Conservation (phyloP, 768 basidiomycete genomes). For the Kwoniella europaea region DNA sequence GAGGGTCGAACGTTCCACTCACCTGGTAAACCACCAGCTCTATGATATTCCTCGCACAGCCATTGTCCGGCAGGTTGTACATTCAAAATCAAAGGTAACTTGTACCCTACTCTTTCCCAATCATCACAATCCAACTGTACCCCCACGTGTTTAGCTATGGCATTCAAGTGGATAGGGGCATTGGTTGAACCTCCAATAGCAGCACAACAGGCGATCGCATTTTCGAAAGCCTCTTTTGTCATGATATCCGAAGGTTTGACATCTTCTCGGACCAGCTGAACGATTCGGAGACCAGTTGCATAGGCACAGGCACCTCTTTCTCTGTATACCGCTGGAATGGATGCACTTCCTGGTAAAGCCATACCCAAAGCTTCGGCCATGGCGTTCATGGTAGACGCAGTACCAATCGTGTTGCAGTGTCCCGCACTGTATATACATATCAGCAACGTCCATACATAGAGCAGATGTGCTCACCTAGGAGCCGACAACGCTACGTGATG, state of each 20-base stretch:
- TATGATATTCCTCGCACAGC: conserved; percentile 53
- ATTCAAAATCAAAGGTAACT: conserved; percentile 48
- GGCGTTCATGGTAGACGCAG: conserved; percentile 57
- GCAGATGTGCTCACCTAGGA: conserved; percentile 34
- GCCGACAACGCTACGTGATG: conserved; percentile 47
- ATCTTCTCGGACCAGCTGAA: conserved; percentile 55
- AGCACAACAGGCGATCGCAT: conserved; percentile 48
- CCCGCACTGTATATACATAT: conserved; percentile 35
- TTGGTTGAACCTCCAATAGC: conserved; percentile 55
- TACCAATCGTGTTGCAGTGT: conserved; percentile 57
- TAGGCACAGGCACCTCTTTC: conserved; percentile 57
- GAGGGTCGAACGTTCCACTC: conserved; percentile 6
- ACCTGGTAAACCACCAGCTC: conserved; percentile 54
- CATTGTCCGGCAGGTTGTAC: conserved; percentile 51
- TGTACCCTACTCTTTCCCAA: conserved; percentile 50
- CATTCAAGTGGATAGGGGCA: conserved; percentile 53
- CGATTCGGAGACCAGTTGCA: conserved; percentile 51
- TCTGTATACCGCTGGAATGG: conserved; percentile 56
- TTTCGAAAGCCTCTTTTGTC: conserved; percentile 51
- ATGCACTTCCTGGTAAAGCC: conserved; percentile 53
- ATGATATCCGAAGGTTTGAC: conserved; percentile 56
- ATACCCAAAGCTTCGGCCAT: conserved; percentile 57
- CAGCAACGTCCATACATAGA: neutral
- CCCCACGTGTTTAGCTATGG: conserved; percentile 53
- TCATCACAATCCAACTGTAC: conserved; percentile 46